A percentile compares a stretch with the other conserved stretches of the same genome.
phyloP scores from a whole-genome alignment of 805 yeast genomes.

The Sugiyamaella marilandica region DNA sequence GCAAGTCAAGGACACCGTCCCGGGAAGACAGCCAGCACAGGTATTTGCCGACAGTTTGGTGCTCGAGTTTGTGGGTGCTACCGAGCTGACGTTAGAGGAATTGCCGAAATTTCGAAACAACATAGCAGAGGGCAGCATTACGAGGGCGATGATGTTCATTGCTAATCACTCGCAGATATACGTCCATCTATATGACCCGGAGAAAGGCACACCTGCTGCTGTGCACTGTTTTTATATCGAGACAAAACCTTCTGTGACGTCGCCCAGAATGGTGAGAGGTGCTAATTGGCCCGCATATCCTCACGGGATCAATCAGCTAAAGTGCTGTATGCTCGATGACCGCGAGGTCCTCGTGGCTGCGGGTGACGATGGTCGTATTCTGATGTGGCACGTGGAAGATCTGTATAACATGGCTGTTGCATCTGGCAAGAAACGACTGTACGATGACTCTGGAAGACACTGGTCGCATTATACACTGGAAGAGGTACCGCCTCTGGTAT shows the following conservation, averaged over 20 bases:
- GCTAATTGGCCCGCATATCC: constrained; percentile 53
- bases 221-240: constrained; percentile 31
- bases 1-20: constrained; percentile 2
- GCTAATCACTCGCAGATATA: constrained; percentile 5
- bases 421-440: constrained; percentile 30
- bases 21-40: constrained; percentile 9
- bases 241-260: constrained; percentile 40
- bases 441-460: constrained; percentile 8
- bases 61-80: constrained; percentile 7
- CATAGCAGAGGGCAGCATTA: constrained; percentile 9
- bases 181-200: constrained; percentile 5
- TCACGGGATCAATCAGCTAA: constrained; percentile 52
- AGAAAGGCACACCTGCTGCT: constrained; percentile 23
- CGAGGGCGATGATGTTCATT: constrained; percentile 8
- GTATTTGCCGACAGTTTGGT: constrained; percentile 5
- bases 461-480: constrained; percentile 6
- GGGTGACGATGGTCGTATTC: constrained; percentile 50
- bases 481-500: constrained; percentile 19
- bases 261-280: constrained; percentile 38
- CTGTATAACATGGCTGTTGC: constrained; percentile 34
- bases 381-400: constrained; percentile 32
- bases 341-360: constrained; percentile 46
- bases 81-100: background rate
- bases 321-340: constrained; percentile 26
- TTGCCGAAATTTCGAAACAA: constrained; percentile 12